phyloP scores from a whole-genome alignment of 139 green algal genomes.

The Coelastrella sp. region DNA sequence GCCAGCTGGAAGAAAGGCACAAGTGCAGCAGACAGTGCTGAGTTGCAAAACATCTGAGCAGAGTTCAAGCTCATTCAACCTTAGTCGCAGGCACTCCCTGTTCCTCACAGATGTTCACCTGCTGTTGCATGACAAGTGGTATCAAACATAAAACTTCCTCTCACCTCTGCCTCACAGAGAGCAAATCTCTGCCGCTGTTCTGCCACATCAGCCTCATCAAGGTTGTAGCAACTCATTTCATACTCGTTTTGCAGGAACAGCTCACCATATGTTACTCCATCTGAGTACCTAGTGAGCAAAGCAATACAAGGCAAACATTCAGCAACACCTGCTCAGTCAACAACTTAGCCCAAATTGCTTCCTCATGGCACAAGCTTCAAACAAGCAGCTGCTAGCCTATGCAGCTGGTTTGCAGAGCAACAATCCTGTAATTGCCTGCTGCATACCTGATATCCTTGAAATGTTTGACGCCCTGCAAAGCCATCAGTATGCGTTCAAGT shows the following conservation, averaged over 20 bases:
- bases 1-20: too few relatives aligned
- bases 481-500: slow-evolving; percentile 98
- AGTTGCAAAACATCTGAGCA: too few relatives aligned
- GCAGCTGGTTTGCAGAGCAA: too few relatives aligned
- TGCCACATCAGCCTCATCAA: slow-evolving; percentile 91
- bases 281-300: slow-evolving; percentile 64
- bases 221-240: slow-evolving; percentile 92
- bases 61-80: too few relatives aligned
- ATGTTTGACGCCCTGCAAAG: slow-evolving; percentile 95
- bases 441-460: slow-evolving; percentile 98
- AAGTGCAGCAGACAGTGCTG: too few relatives aligned
- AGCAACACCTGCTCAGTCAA: too few relatives aligned
- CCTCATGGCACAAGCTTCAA: too few relatives aligned
- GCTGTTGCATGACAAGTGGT: background rate
- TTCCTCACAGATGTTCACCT: background rate
- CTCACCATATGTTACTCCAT: slow-evolving; percentile 94
- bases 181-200: slow-evolving; percentile 54
- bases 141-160: too few relatives aligned
- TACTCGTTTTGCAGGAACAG: slow-evolving; percentile 98
- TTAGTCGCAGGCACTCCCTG: too few relatives aligned
- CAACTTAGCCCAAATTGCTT: too few relatives aligned
- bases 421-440: too few relatives aligned
- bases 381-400: too few relatives aligned
- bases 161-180: slow-evolving; percentile 46
- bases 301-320: background rate